Conservation (phyloP, 2,329 filamentous ascomycete species). For the Polytolypa hystricis region DNA sequence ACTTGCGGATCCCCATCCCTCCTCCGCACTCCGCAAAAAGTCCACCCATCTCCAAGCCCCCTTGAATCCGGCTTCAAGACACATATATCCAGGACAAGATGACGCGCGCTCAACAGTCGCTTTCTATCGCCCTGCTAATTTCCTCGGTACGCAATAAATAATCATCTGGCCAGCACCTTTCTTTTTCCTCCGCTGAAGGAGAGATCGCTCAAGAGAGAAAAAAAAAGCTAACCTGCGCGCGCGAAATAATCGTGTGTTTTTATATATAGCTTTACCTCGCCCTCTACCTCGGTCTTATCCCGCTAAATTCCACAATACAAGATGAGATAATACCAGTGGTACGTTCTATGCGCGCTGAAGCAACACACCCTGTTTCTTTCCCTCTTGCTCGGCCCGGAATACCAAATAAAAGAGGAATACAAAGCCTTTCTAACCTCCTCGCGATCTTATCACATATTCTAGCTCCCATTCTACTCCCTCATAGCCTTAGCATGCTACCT, state of each 20-base stretch:
- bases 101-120: conserved; percentile 89
- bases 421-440: conserved; percentile 57
- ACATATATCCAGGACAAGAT: too few relatives aligned
- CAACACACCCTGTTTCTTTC: too few relatives aligned
- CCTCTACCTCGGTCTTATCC: conserved; percentile 71
- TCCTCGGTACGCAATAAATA: conserved; percentile 64
- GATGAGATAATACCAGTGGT: conserved; percentile 82
- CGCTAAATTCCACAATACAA: conserved; percentile 66
- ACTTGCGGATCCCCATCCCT: too few relatives aligned
- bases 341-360: conserved; percentile 34
- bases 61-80: too few relatives aligned
- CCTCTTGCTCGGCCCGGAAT: conserved; percentile 6
- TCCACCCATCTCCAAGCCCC: too few relatives aligned
- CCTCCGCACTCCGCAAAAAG: too few relatives aligned
- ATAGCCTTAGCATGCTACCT: conserved; percentile 88
- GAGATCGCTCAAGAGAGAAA: too few relatives aligned
- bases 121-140: conserved; percentile 76
- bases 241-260: conserved; percentile 3
- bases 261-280: conserved; percentile 70
- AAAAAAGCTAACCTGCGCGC: conserved; percentile 9
- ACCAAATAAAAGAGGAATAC: neutral
- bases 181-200: too few relatives aligned
- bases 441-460: conserved; percentile 78
- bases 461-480: conserved; percentile 90
- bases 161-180: conserved; percentile 7